These are phyloP conservation scores for Chlamydomonas schloesseri DNA, from an alignment of 139 green algal species.

Conservation along the genomic window DNA sequence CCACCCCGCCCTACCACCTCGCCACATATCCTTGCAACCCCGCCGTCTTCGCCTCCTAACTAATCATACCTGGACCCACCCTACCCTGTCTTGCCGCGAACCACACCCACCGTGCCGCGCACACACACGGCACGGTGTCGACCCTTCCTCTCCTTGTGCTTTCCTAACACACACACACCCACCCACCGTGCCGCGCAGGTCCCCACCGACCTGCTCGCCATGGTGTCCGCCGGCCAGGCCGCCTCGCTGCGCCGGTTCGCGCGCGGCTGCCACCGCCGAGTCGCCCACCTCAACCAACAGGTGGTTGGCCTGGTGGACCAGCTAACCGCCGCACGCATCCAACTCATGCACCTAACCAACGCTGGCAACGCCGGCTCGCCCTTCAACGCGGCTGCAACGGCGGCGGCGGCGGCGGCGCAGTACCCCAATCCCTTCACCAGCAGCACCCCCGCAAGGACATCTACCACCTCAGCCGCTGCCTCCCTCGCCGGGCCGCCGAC, in stretches of 20 bases:
- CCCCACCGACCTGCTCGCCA: background rate
- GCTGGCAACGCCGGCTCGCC: too few species aligned
- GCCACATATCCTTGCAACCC: background rate
- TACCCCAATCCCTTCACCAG: too few species aligned
- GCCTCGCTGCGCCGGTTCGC: constrained; percentile 26
- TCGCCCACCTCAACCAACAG: constrained; percentile 29
- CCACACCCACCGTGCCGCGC: too few species aligned
- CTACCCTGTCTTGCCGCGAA: too few species aligned
- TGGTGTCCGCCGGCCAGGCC: background rate
- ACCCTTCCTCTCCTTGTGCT: background rate
- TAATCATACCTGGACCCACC: background rate
- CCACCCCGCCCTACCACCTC: too few species aligned
- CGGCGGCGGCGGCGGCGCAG: too few species aligned
- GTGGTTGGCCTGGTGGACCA: constrained; percentile 39
- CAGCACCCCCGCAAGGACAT: too few species aligned
- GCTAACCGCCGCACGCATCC: background rate
- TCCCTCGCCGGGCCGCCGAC: too few species aligned
- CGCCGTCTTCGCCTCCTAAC: background rate
- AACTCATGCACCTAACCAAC: background rate
- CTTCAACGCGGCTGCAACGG: too few species aligned
- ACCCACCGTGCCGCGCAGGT: background rate
- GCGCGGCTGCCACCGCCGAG: constrained; percentile 32
- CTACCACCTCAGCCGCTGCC: too few species aligned
- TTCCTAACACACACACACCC: background rate
- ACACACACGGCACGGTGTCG: too few species aligned